These are phyloP conservation scores for Panaeolus cyanescens DNA, from an alignment of 768 basidiomycete genomes.

Conservation along the genomic window DNA sequence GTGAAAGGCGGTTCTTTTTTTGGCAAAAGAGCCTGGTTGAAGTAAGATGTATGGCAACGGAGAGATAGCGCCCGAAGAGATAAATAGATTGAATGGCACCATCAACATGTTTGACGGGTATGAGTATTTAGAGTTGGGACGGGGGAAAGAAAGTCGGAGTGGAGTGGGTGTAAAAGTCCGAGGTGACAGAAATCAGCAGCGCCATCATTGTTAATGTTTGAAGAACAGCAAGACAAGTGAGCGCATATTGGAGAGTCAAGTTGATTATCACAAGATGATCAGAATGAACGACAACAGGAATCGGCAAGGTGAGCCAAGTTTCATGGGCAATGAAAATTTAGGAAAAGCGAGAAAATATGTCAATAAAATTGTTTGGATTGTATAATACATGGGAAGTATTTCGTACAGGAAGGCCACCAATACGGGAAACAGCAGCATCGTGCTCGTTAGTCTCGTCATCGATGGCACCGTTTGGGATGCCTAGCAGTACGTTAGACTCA, in stretches of 20 bases:
- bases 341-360: slow-evolving; percentile 35
- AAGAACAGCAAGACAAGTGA: background rate
- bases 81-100: background rate
- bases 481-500: slow-evolving; percentile 77
- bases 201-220: background rate
- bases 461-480: slow-evolving; percentile 77
- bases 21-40: slow-evolving; percentile 72
- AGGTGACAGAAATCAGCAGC: background rate
- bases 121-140: background rate
- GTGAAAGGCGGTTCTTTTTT: slow-evolving; percentile 60
- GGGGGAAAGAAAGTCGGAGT: background rate
- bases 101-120: background rate
- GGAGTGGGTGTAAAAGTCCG: background rate
- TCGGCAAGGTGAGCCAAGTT: background rate
- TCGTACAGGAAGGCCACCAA: slow-evolving; percentile 91
- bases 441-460: slow-evolving; percentile 56
- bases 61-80: background rate
- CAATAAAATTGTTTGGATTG: slow-evolving; percentile 44
- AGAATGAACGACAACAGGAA: background rate
- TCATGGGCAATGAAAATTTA: slow-evolving; percentile 8
- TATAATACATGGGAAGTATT: slow-evolving; percentile 50
- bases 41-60: background rate
- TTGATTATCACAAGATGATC: background rate
- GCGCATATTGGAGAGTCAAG: background rate
- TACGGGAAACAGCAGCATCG: slow-evolving; percentile 86